Percentiles rank a stretch among this genome's conserved stretches.
These are phyloP conservation scores for Fusarium denticulatum DNA, from an alignment of 2,329 filamentous ascomycete species.

Conservation along the genomic window DNA sequence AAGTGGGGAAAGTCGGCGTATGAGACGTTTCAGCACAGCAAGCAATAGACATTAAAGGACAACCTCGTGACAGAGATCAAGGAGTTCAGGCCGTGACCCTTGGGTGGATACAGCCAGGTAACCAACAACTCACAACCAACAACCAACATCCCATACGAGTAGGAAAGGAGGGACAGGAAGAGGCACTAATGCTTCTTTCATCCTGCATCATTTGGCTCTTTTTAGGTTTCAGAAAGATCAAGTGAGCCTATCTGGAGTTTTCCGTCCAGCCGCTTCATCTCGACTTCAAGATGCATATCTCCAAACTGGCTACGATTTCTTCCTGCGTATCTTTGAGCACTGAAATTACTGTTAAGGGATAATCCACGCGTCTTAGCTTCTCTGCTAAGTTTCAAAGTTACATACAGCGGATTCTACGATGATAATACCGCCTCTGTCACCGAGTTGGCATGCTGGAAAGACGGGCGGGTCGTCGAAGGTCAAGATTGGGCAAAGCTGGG, in stretches of 20 bases:
- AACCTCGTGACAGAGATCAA: no score
- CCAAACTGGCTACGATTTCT: neutral
- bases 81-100: neutral
- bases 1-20: no score
- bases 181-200: accelerated
- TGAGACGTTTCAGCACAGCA: no score
- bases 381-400: neutral
- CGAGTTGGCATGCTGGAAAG: neutral
- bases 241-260: neutral
- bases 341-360: neutral
- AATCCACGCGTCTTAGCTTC: accelerated
- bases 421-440: neutral
- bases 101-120: neutral
- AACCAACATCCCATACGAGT: neutral
- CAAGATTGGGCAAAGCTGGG: neutral
- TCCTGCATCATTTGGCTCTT: no score
- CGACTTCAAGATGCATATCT: neutral
- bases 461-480: neutral
- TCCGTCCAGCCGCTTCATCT: accelerated
- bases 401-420: neutral
- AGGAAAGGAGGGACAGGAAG: neutral
- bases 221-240: no score
- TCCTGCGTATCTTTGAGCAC: accelerated
- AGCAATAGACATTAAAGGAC: no score
- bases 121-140: neutral